Evolutionary conservation across 2,329 filamentous ascomycete species (phyloP).

Genomic region (Tolypocladium guangdongense): DNA sequence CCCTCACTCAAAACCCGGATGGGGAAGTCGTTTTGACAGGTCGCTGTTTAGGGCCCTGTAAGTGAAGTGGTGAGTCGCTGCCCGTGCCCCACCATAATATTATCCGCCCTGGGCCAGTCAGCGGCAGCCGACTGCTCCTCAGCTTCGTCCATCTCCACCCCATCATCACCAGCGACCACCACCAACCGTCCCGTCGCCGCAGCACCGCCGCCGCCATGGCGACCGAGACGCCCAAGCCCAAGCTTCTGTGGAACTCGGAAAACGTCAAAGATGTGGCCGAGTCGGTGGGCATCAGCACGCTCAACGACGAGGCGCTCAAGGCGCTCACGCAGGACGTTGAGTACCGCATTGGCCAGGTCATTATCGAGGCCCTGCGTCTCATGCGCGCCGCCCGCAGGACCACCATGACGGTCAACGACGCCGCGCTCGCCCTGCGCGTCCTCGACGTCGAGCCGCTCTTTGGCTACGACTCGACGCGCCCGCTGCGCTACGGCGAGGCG

Average conservation of each 20-base stretch:
- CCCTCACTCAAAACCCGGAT: background rate
- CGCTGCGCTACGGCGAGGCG: slow-evolving; percentile 85
- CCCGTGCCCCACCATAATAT: background rate
- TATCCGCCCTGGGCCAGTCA: too few species aligned
- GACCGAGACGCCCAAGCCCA: slow-evolving; percentile 32
- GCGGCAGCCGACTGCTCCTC: too few species aligned
- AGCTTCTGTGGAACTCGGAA: slow-evolving; percentile 84
- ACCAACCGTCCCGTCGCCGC: background rate
- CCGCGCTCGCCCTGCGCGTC: slow-evolving; percentile 73
- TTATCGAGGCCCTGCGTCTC: slow-evolving; percentile 88
- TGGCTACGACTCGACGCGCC: slow-evolving; percentile 86
- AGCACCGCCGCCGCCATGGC: slow-evolving; percentile 17
- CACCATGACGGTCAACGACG: slow-evolving; percentile 77
- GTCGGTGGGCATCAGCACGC: slow-evolving; percentile 74
- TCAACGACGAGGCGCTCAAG: slow-evolving; percentile 79
- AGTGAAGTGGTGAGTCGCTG: too few species aligned
- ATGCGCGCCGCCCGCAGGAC: slow-evolving; percentile 89
- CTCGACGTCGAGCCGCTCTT: slow-evolving; percentile 93
- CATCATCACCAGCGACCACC: background rate
- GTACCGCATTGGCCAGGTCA: slow-evolving; percentile 85
- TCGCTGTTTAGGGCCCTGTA: too few species aligned
- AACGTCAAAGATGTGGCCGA: slow-evolving; percentile 95
- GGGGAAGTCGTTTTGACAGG: background rate
- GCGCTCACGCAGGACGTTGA: slow-evolving; percentile 89
- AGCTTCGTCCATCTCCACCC: background rate